These are phyloP conservation scores for Neonectria hederae DNA, from an alignment of 2,329 filamentous ascomycete species.

Conservation along the genomic window DNA sequence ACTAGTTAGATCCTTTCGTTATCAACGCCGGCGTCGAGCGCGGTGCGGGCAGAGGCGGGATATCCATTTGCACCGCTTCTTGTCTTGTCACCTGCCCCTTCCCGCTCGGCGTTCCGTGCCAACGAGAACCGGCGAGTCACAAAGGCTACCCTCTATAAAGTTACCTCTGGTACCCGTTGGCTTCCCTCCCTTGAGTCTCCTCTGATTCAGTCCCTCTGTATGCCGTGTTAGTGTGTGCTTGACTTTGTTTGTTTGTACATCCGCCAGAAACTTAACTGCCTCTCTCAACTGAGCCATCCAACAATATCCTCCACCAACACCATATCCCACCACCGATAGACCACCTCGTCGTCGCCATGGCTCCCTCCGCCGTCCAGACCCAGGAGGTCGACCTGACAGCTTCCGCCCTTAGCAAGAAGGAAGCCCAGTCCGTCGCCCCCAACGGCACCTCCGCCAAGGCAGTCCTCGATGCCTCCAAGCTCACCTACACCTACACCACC, in stretches of 20 bases:
- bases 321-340: slow-evolving; percentile 7
- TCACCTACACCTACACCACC: slow-evolving; percentile 63
- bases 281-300: slow-evolving; percentile 15
- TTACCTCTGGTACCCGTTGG: slow-evolving; percentile 7
- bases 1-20: slow-evolving; percentile 26
- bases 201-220: slow-evolving; percentile 1
- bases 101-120: slow-evolving; percentile 8
- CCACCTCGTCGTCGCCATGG: slow-evolving; percentile 50
- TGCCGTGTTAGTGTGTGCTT: slow-evolving; percentile 9
- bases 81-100: slow-evolving; percentile 30
- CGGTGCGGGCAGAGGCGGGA: slow-evolving; percentile 43
- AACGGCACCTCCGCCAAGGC: slow-evolving; percentile 59
- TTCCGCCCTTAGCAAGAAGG: slow-evolving; percentile 61
- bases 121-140: neutral
- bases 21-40: slow-evolving; percentile 36
- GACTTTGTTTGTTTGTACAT: neutral
- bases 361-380: slow-evolving; percentile 57
- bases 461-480: slow-evolving; percentile 70
- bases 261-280: neutral
- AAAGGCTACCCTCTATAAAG: slow-evolving; percentile 18
- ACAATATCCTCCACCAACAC: slow-evolving; percentile 4
- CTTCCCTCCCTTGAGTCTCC: neutral
- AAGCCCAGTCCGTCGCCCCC: slow-evolving; percentile 48
- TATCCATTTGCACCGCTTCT: slow-evolving; percentile 28
- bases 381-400: slow-evolving; percentile 63